Evolutionary conservation across 1,284 basidiomycete genomes (phyloP), one percentile per base, ranked within the genome.

Genomic region (Xerocomus amazonicus): DNA sequence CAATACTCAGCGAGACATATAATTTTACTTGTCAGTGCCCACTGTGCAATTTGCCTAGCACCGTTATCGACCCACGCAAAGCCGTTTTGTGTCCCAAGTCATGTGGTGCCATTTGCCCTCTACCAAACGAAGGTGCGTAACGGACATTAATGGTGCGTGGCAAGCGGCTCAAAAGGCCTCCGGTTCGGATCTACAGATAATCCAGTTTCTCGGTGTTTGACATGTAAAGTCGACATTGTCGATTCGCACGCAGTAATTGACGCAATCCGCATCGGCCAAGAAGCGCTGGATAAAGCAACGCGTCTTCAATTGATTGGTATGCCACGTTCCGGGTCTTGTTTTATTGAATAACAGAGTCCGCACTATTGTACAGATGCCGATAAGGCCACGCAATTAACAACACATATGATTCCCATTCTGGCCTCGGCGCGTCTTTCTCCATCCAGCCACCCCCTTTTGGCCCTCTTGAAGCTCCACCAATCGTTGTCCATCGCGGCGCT

Each of bases 1-100:
- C 70, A 17, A 73, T 80, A 6, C 71, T 96, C 17, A 63, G 71
- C 45, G 81, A 87, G 57, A 84, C 87, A 1, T 97, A 98, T 67
- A 77, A 80, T 56, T 97, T 98, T 61, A 69, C 64, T 2, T 98
- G 96, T 62, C 59, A 59, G 9, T 98, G 95, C 61, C 32, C 56
- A 14, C 64, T 88, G 3, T 94, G 91, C 59, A 52, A 56, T 16
- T 45, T 53, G 58, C 9, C 36, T 53, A 0, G 34, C 53, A 38
- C 54, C 2, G 56, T 54, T 8, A 66, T 80, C 1, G 92, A 97
- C 63, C 81, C 81, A 14, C 75, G 92, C 45, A 84, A 83, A 62
- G 74, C 80, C 3, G 68, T 90, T 23, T 76, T 70, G 66, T 93
- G 91, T 64, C 75, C 83, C 3, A 79, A 78, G 58, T 71, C 65